Evolutionary conservation across 78 protist species (phyloP), one percentile per base, ranked within the genome.

Genomic region (Polysphondylium violaceum): DNA sequence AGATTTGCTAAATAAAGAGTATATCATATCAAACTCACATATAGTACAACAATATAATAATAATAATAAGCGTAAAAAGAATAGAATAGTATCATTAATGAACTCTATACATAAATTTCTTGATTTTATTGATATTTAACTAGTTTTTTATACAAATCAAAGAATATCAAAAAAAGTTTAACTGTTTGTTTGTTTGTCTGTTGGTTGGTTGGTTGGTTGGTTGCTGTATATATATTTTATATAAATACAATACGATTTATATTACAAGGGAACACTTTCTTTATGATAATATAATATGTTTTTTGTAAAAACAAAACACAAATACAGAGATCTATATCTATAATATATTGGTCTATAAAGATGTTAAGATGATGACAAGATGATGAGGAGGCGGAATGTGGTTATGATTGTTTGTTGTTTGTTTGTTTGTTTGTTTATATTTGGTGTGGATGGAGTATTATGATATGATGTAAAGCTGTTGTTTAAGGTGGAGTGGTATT

Each of bases 1-100:
- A 19, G 69, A 23, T 88, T 56, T 47, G 94, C 94, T 31, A 41
- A 77, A 47, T 78, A 65, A 23, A 25, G 8, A 14, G 64, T 68
- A 25, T 29, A 50, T 47, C 11, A 11, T 14, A 14, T 47, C 53
- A 47, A 47, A 14, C 53, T 47, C 53, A 47, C 53, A 47, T 14
- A n/a, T n/a, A n/a, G n/a, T n/a, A n/a, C n/a, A 8, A 47, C 11
- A 47, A 14, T 47, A 47, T 47, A 47, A 47, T 47, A 47, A 14
- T 47, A 47, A 11, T 8, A 11, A 47, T 61, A 27, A 61, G 16
- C 16, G 23, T 1, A 12, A 19, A 56, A 17, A 56, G 53, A 47
- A 3, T 2, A 33, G 31, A 56, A 56, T 1, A 56, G 21, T 12
- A n/a, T 16, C 25, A 56, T 50, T 6, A 23, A 68, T 27, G 19